Evolutionary conservation across 345 rosid genomes (phyloP), one percentile per base, ranked within the genome.

Genomic region (Populus davidiana): DNA sequence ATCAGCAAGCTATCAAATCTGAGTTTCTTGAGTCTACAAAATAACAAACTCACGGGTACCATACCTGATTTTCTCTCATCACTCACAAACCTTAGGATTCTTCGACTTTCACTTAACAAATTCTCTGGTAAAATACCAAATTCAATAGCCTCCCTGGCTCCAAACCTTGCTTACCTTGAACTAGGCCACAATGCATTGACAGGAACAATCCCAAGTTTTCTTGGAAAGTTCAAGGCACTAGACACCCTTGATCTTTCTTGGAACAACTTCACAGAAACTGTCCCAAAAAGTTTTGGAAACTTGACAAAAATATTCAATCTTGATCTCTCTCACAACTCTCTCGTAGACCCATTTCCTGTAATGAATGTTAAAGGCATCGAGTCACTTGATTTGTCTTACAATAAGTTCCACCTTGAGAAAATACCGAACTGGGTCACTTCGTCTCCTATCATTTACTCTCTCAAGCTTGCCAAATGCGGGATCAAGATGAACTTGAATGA

Each of bases 271-370:
- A 16, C 85, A 0, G 94, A 94, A 20, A 73, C 78, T 0, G 84
- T 94, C 7, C 97, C 97, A 1, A 87, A 84, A 70, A 90, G 71
- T 73, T 88, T 94, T 67, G 82, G 81, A 12, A 92, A 92, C 72
- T 86, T 94, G 2, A 92, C 94, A n/a, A 94, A 92, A 74, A 90
- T 92, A 4, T 92, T 92, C 88, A 92, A 89, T 70, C 91, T 94
- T 49, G 86, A 92, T 70, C 93, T 93, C 62, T 85, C 97, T 5
- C 87, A 80, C 63, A 93, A 92, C 81, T 80, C 78, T 41, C 82
- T 92, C 50, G 77, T 63, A 1, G 97, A 88, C 81, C 97, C 94
- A 8, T 93, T 93, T 77, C 98, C 98, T n/a, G 67, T 5, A 0
- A 68, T 93, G 89, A 69, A 81, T 74, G 94, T 93, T 2, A 92